Conservation (phyloP, 2,329 filamentous ascomycete genomes). For the Penicillium occitanis region DNA sequence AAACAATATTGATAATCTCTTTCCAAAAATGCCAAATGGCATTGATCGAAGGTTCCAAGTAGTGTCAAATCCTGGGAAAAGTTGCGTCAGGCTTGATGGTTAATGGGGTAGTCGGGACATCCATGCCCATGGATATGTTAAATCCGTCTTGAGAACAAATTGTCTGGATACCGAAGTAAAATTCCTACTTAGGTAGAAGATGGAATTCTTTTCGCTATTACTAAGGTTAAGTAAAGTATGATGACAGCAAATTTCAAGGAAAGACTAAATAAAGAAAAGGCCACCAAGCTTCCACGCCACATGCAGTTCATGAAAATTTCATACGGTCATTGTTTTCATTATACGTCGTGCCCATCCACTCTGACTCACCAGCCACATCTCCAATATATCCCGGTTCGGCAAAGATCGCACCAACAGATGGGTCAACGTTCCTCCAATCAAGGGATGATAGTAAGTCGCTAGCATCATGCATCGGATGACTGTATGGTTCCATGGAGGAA, state of each 20-base stretch:
- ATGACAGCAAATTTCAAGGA: background rate
- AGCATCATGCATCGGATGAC: background rate
- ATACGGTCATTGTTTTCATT: background rate
- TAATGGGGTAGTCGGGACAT: background rate
- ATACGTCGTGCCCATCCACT: background rate
- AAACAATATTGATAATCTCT: too few species aligned
- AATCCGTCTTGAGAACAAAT: background rate
- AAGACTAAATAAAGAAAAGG: background rate
- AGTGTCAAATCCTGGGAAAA: background rate
- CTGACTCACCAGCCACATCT: background rate
- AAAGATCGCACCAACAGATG: background rate
- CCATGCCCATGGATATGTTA: too few species aligned
- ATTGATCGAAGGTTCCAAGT: too few species aligned
- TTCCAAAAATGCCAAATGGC: too few species aligned
- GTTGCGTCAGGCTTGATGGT: background rate
- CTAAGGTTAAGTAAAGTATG: background rate
- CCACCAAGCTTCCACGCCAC: background rate
- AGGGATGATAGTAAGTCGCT: background rate
- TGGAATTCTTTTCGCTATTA: background rate
- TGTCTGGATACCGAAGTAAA: background rate
- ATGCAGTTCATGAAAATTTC: background rate
- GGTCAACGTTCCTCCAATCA: background rate
- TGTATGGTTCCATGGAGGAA: background rate
- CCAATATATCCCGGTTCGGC: background rate
- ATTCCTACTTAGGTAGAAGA: background rate